Percentiles rank a stretch among this genome's conserved stretches.
These are phyloP conservation scores for Colletotrichum tropicicola DNA, from an alignment of 2,329 filamentous ascomycete genomes.

Conservation along the genomic window DNA sequence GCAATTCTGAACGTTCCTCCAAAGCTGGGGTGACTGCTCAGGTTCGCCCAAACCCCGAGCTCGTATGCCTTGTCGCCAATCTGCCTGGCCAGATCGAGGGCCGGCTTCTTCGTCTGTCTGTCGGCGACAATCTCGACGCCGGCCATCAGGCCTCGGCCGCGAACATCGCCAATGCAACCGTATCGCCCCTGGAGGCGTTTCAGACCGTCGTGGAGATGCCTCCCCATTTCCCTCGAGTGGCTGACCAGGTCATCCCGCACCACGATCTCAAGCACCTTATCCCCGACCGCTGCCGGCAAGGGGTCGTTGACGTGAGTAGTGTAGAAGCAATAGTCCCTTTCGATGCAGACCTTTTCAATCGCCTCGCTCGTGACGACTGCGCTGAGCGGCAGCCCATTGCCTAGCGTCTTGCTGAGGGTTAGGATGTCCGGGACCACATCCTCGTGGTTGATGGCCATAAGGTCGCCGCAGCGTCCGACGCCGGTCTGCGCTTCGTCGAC, in stretches of 20 bases:
- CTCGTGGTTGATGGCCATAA: constrained; percentile 64
- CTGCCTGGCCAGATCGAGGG: constrained; percentile 53
- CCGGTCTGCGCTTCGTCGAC: constrained; percentile 70
- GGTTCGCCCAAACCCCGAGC: constrained; percentile 64
- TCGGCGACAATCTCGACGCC: constrained; percentile 67
- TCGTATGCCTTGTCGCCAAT: constrained; percentile 58
- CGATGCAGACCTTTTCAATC: constrained; percentile 60
- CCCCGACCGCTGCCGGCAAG: constrained; percentile 65
- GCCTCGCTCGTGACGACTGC: constrained; percentile 64
- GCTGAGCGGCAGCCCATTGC: constrained; percentile 66
- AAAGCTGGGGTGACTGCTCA: constrained; percentile 63
- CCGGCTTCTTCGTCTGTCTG: constrained; percentile 55
- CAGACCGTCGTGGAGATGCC: constrained; percentile 57
- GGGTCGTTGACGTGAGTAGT: constrained; percentile 73
- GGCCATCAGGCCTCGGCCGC: constrained; percentile 65
- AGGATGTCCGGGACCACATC: too few relatives aligned
- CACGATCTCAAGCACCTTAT: constrained; percentile 70
- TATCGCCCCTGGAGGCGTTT: constrained; percentile 47
- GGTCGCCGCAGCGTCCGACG: too few relatives aligned
- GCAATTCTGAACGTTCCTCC: constrained; percentile 67
- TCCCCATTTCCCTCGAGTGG: constrained; percentile 53
- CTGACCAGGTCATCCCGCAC: constrained; percentile 61
- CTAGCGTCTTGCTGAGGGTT: constrained; percentile 69
- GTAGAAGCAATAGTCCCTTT: constrained; percentile 63
- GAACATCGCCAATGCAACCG: constrained; percentile 64